Evolutionary conservation across 257 asterid genomes (phyloP), one percentile per base, ranked within the genome.

Genomic region (Lithospermum erythrorhizon): DNA sequence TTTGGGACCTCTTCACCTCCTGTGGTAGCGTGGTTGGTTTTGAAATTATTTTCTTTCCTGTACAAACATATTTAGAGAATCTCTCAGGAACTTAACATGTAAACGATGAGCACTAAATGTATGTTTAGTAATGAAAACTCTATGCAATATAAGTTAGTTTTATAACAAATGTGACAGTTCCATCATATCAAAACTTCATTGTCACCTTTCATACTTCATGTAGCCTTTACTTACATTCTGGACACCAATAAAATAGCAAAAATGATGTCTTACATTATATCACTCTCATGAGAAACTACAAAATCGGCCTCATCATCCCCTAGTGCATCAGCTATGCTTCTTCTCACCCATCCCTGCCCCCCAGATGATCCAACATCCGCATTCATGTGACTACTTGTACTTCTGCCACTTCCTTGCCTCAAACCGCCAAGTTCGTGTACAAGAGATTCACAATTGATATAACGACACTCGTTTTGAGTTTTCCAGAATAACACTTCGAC

Each of bases 241-340:
- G 21, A n/a, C 0, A 53, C 4, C 3, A 53, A 53, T 53, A 7
- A 53, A 54, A 30, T 70, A 21, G 54, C 22, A 61, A 3, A 35
- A 9, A 57, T 48, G 55, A 17, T 61, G 57, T 63, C 72, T 68
- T 56, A 73, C 78, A 47, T 73, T 32, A 57, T 41, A 22, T 22
- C 61, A 49, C 72, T 79, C 22, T 61, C 68, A 65, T 59, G 66
- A 14, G 78, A 57, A 37, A 58, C 59, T 24, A 20, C 80, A 71
- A 81, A 70, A 79, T 84, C 83, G 30, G 77, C 83, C 60, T 78
- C 97, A 65, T 91, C 98, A 63, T 91, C 98, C 41, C 98, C 98
- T 29, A 91, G 83, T 56, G 98, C 96, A 77, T 91, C 98, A 18
- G 97, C 97, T 64, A 91, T 70, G 76, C 83, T 91, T 81, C 95